Conservation (phyloP, 208 protist genomes). For the Crithidia bombi region DNA sequence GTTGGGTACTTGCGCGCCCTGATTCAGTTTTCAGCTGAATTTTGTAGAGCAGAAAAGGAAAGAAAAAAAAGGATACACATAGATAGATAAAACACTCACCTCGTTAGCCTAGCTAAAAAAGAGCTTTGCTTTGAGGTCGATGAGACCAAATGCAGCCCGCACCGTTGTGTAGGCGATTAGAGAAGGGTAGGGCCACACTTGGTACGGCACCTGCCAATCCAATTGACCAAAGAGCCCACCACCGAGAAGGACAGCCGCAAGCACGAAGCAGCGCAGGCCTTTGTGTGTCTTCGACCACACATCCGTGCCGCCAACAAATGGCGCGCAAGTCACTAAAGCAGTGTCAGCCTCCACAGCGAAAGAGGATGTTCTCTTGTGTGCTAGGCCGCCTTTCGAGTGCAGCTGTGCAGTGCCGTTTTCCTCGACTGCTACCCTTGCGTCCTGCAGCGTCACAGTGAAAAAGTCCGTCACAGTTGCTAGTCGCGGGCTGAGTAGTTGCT, state of each 20-base stretch:
- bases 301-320: too few species aligned
- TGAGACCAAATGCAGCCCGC: not conserved
- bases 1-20: too few species aligned
- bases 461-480: constrained; percentile 18
- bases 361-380: too few species aligned
- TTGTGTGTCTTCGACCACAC: not conserved
- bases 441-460: constrained; percentile 3
- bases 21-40: too few species aligned
- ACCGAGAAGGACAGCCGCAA: constrained; percentile 39
- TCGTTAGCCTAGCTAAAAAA: not conserved
- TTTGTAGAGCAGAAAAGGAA: not conserved
- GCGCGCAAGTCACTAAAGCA: too few species aligned
- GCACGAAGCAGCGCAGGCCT: constrained; percentile 26
- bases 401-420: not conserved
- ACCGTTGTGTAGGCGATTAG: constrained; percentile 30
- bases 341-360: too few species aligned
- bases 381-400: not conserved
- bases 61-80: constrained; percentile 1
- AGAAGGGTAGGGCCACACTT: constrained; percentile 63
- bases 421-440: not conserved
- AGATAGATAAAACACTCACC: not conserved
- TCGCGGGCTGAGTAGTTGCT: not conserved
- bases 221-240: constrained; percentile 55
- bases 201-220: constrained; percentile 55
- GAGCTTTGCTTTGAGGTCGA: not conserved